Base-by-base conservation (phyloP, 148 eudicot genomes). In the Amaranthus hypochondriacus region DNA sequence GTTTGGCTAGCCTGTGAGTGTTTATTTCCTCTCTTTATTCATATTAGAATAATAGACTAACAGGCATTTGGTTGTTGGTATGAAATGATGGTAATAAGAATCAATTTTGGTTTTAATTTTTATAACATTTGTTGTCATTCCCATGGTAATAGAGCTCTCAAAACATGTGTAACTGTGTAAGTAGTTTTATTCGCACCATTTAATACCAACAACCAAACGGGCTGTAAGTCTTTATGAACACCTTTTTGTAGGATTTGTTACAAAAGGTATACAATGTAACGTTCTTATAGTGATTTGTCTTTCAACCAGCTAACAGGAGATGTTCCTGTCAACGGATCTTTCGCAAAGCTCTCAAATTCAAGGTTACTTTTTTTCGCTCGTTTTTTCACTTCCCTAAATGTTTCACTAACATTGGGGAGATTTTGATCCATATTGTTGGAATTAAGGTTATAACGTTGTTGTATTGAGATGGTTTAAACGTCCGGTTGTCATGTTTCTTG, bases 251-350 rank as follows among this genome's bases (percentile, higher is more conserved):
- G 57, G 57, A 55, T 55, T 55, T 8, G 57, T 7, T n/a, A 59
- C 3, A 28, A 59, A 42, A 59, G 63, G 63, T 59, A 28, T 59
- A 28, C 39, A 28, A 28, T 28, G n/a, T 59, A 59, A 59, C 63
- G 9, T 9, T 59, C 43, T 59, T 59, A 59, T 81, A 81, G 87
- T 67, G 87, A 83, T 81, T 66, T 87, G 42, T 87, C 90, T 73
- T 78, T 74, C 47, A 87, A 87, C 62, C 73, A 54, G 8, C 77
- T 87, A 64, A 68, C 90, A 64, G 90, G 90, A 73, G 49, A 53
- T 61, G 79, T 85, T 75, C 90, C 90, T 54, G 81, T 78, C 59
- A 87, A 79, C 77, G 90, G 88, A 68, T 85, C 90, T 13, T 87
- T 87, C 71, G 83, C 86, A 67, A 66, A 83, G 18, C 85, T 87